phyloP scores from a whole-genome alignment of 1,284 basidiomycete genomes.

The Tilletiopsis washingtonensis region DNA sequence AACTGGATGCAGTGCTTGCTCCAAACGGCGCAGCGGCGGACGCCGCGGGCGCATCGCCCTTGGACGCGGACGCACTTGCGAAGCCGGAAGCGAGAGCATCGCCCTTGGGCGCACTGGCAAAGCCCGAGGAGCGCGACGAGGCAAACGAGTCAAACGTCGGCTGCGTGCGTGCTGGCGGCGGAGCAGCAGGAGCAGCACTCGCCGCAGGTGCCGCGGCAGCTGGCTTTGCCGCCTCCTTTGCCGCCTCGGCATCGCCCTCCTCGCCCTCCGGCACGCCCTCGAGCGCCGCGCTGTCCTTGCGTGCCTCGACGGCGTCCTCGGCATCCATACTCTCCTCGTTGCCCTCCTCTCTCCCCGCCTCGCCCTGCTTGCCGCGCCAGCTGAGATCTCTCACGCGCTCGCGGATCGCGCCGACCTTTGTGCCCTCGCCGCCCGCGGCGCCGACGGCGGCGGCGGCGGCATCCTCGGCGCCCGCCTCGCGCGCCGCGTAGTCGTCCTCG shows the following conservation, averaged over 20 bases:
- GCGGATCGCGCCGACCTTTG: constrained; percentile 36
- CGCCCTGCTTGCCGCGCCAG: no score
- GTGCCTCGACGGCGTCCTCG: not conserved
- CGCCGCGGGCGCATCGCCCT: not conserved
- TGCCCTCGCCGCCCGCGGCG: constrained; percentile 9
- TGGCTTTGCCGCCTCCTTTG: not conserved
- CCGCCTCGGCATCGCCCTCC: not conserved
- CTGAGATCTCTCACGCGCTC: constrained; percentile 31
- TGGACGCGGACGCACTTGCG: no score
- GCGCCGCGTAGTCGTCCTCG: constrained; percentile 1
- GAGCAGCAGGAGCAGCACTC: no score
- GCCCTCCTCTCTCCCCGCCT: constrained; percentile 11
- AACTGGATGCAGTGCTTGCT: constrained; percentile 1
- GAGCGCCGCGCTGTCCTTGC: not conserved
- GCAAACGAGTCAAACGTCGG: constrained; percentile 13
- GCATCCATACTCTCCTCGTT: constrained; percentile 1
- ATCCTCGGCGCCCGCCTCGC: not conserved
- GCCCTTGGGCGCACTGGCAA: no score
- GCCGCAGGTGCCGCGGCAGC: not conserved
- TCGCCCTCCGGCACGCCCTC: constrained; percentile 1
- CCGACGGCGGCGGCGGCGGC: not conserved
- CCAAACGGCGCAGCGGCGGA: not conserved
- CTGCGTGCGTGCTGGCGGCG: constrained; percentile 4
- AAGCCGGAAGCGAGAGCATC: no score
- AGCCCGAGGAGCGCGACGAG: constrained; percentile 7